Base-by-base conservation (phyloP, 768 basidiomycete genomes). In the Gyrodon lividus region DNA sequence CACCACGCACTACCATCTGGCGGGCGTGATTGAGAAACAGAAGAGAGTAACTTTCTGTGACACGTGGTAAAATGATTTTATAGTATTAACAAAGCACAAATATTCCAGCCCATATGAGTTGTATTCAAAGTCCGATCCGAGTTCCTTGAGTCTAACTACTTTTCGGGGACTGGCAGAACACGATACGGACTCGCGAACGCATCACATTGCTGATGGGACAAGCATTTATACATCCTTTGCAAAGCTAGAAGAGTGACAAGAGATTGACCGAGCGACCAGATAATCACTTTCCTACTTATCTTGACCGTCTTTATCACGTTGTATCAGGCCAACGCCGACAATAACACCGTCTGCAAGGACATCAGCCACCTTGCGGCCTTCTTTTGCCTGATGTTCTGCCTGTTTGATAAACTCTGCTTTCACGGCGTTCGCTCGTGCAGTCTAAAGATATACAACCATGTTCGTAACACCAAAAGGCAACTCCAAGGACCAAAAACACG, bases 311-410 rank as follows among this genome's bases (percentile, higher is more conserved):
- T 65, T 69, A 53, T 77, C 78, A 44, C 81, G 77, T 55, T 81
- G 76, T 65, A 92, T 87, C 54, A 92, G 73, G 0, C 90, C 91
- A 10, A 94, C 78, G 7, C 85, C 82, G 5, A 87, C 81, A 47
- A 88, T 83, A 8, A 82, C 87, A 0, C 87, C 87, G 59, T 86
- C 86, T 2, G 86, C 83, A 16, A 84, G 73, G 35, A 86, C 75
- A 52, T 89, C 85, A 0, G 87, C 84, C 6, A 78, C 76, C 59
- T 92, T 87, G 57, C 83, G 80, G 7, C 83, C 83, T 56, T 89
- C 86, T 46, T 79, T 81, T 20, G 83, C 80, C 56, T 83, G 79
- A 47, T 79, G 78, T 52, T 83, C 76, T 3, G 81, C 81, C 60
- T 87, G 78, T 59, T 80, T 78, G 55, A 87, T 74, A 61, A 86